Evolutionary conservation across 495 filamentous ascomycete genomes (phyloP).

Genomic region (Acidiella bohemica): DNA sequence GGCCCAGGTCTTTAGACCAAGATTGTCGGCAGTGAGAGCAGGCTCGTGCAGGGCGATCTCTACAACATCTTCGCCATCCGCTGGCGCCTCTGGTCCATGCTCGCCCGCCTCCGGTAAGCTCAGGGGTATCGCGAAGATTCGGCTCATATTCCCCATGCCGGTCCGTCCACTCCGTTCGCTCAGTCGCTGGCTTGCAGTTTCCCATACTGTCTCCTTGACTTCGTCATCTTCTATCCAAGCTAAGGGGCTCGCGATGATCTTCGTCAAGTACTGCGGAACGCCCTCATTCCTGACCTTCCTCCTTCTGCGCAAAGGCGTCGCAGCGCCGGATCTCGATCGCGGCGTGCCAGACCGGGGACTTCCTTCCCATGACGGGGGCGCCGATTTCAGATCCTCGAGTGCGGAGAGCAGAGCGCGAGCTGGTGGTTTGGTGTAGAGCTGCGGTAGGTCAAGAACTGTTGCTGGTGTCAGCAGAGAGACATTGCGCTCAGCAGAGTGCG

Average conservation of each 20-base stretch:
- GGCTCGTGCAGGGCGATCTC: constrained; percentile 70
- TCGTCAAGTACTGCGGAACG: constrained; percentile 49
- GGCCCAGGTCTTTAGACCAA: constrained; percentile 70
- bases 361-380: constrained; percentile 33
- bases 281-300: constrained; percentile 26
- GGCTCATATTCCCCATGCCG: constrained; percentile 68
- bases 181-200: constrained; percentile 60
- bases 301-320: background rate
- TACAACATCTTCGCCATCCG: constrained; percentile 11
- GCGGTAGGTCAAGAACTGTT: constrained; percentile 36
- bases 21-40: constrained; percentile 68
- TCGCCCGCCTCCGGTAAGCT: constrained; percentile 3
- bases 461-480: background rate
- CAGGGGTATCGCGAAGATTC: constrained; percentile 55
- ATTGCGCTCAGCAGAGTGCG: too few relatives aligned
- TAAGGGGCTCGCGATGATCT: constrained; percentile 60
- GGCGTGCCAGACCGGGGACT: constrained; percentile 7
- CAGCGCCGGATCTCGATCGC: background rate
- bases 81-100: background rate
- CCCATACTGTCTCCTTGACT: constrained; percentile 62
- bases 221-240: constrained; percentile 63
- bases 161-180: constrained; percentile 71
- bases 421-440: constrained; percentile 34
- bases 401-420: constrained; percentile 25
- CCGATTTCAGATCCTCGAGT: constrained; percentile 27